A percentile compares a stretch with the other conserved stretches of the same genome.
phyloP scores from a whole-genome alignment of 305 asterid genomes.

The Caryopteris hybrid region DNA sequence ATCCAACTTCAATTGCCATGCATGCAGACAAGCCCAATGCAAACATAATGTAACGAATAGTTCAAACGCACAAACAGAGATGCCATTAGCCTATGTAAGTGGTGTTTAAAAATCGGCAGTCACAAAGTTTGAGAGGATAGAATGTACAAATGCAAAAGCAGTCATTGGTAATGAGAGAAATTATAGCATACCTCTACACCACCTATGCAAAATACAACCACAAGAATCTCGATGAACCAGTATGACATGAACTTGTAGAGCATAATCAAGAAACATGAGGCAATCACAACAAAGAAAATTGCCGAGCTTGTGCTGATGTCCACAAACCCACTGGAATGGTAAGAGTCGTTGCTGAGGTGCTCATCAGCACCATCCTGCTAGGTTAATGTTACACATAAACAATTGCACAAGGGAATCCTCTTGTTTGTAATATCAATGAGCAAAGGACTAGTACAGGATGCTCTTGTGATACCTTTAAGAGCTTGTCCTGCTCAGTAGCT shows the following conservation, averaged over 20 bases:
- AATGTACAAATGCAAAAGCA: not conserved
- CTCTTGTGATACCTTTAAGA: conserved; percentile 50
- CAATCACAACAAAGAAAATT: conserved; percentile 66
- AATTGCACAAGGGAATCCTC: not conserved
- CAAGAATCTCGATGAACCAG: conserved; percentile 85
- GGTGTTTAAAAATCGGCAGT: too few species aligned
- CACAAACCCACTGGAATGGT: conserved; percentile 50
- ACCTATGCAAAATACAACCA: conserved; percentile 87
- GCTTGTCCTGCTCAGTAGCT: conserved; percentile 80
- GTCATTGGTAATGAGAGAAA: not conserved
- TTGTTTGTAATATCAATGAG: not conserved
- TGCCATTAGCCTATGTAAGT: too few species aligned
- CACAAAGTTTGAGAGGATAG: not conserved
- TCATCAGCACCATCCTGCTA: conserved; percentile 79
- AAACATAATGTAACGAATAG: not conserved
- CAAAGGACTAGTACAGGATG: not conserved
- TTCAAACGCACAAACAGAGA: too few species aligned
- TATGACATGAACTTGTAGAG: conserved; percentile 87
- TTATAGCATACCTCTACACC: conserved; percentile 72
- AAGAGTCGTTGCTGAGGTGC: conserved; percentile 29
- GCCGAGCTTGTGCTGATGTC: conserved; percentile 78
- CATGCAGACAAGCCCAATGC: not conserved
- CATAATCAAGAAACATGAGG: conserved; percentile 89
- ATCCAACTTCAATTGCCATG: not conserved
- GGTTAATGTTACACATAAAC: not conserved